Conservation (phyloP, 2,329 filamentous ascomycete species). For the Calonectria pteridis region DNA sequence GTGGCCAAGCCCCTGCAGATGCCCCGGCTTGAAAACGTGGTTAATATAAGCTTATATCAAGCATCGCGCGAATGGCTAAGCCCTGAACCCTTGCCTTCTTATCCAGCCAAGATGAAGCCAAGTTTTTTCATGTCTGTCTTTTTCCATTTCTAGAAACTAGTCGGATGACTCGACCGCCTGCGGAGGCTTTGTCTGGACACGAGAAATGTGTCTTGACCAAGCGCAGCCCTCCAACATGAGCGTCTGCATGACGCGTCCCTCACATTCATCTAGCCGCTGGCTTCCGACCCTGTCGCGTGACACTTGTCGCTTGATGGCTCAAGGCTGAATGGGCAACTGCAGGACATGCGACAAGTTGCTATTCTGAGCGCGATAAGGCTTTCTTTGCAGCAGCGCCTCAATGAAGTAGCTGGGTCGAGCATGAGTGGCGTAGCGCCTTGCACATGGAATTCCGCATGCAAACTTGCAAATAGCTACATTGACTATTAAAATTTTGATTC, state of each 20-base stretch:
- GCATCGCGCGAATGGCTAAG: neutral
- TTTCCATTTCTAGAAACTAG: neutral
- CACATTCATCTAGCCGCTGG: neutral
- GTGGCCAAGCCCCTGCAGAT: neutral
- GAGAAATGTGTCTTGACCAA: neutral
- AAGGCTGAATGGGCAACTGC: neutral
- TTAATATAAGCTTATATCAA: slow-evolving; percentile 1
- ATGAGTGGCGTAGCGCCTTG: neutral
- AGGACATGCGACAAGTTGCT: slow-evolving; percentile 39
- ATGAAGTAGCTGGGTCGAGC: slow-evolving; percentile 10
- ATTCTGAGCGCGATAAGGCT: slow-evolving; percentile 28
- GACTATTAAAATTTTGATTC: neutral
- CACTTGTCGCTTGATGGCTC: neutral
- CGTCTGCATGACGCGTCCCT: neutral
- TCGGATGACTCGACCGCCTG: neutral
- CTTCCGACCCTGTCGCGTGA: neutral
- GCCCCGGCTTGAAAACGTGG: neutral
- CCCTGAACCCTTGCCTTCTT: neutral
- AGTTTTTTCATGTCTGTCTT: neutral
- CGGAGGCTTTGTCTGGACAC: neutral
- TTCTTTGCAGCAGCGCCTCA: neutral
- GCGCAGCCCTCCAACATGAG: neutral
- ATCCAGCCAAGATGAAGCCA: neutral
- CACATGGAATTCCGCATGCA: neutral
- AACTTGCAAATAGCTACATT: too few relatives aligned